Evolutionary conservation across 2,329 filamentous ascomycete genomes (phyloP), one percentile per base, ranked within the genome.

Genomic region (Beauveria brongniartii): DNA sequence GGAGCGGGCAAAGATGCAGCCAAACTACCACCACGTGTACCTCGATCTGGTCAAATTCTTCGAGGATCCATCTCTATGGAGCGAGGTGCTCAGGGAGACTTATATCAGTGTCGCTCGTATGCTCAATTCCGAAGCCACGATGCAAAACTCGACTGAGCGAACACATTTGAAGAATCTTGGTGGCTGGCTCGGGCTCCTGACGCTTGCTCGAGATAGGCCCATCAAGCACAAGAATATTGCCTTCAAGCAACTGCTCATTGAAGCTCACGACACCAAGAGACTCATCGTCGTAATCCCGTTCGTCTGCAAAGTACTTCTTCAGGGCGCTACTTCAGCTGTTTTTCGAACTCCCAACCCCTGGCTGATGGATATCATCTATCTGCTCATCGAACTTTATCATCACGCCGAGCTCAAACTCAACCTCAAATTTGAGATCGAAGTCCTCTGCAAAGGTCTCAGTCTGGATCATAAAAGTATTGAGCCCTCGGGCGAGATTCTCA

Each of bases 341-440:
- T 99, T 99, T 77, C 89, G 87, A 61, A 92, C 93, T 12, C 94
- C 94, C 1, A 99, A 99, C 68, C 94, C 94, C 1, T 99, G 94
- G 94, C 74, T 97, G 50, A 96, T 97, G 90, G 94, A 99, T 68
- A 94, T 99, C 59, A 85, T 99, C 60, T 85, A 90, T 65, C 80
- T 97, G 8, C 81, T 99, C 41, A 90, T 96, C 68, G 95, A 99
- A 70, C 81, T 99, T 4, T 99, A 99, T 69, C 89, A 96, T 69
- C 89, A 90, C 68, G 91, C 91, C 16, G 93, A 97, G 67, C 79
- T 99, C 61, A 97, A 97, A 73, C 83, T 99, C 43, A 97, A 97
- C 67, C 86, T 96, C 56, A 99, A 97, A 69, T 99, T 99, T 68
- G 94, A 99, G 73, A 97, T 99, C 62, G 94, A 99, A 74, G 92